Evolutionary conservation across 192 early-diverging fungal genomes (phyloP).

Genomic region (Gamsiella multidivaricata): DNA sequence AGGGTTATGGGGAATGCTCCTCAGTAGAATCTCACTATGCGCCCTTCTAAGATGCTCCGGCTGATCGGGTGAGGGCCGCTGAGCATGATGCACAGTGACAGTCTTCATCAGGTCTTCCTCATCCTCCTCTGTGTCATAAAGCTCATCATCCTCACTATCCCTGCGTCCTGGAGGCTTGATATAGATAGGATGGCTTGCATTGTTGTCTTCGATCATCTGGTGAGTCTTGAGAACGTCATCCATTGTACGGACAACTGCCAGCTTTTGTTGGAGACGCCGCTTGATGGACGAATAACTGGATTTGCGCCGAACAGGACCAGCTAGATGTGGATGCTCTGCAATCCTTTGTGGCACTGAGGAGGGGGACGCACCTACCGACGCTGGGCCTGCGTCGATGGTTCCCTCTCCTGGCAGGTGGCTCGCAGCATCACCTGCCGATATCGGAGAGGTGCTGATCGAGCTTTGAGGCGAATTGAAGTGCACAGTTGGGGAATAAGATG

Average conservation of each 20-base stretch:
- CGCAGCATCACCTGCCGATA: too few species aligned
- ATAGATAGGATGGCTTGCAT: constrained; percentile 25
- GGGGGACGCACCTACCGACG: neutral
- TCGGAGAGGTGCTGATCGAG: neutral
- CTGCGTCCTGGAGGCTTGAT: neutral
- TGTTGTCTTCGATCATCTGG: constrained; percentile 1
- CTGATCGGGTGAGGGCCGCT: too few species aligned
- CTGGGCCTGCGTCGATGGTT: neutral
- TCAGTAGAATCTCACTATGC: too few species aligned
- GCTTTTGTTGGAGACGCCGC: constrained; percentile 11
- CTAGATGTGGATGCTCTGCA: neutral
- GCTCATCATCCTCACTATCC: neutral
- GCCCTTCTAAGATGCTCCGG: too few species aligned
- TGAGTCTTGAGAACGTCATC: constrained; percentile 15
- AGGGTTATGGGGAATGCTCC: too few species aligned
- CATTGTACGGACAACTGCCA: constrained; percentile 17
- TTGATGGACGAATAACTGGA: constrained; percentile 2
- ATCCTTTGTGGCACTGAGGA: neutral
- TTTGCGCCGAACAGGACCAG: neutral
- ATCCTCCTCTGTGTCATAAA: neutral
- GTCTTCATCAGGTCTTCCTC: neutral
- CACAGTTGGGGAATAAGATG: neutral
- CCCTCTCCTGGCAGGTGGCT: neutral
- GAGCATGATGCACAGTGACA: neutral
- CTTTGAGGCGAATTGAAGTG: constrained; percentile 5